phyloP scores from a whole-genome alignment of 2,329 filamentous ascomycete species.

The Incumbomyces lentus region DNA sequence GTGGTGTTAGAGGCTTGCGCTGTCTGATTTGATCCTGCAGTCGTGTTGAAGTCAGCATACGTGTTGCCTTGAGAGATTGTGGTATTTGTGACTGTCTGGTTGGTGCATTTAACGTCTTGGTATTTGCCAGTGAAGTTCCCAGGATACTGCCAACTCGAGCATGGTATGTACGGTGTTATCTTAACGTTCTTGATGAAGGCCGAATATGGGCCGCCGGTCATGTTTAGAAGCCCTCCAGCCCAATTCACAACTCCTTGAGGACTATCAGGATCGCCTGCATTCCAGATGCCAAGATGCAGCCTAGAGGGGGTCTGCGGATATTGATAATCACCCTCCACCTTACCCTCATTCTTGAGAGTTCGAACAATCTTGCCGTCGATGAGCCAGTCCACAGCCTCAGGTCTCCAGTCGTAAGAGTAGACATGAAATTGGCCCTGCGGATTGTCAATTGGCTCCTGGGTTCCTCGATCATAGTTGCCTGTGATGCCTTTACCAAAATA shows the following conservation, averaged over 20 bases:
- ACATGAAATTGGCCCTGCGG: slow-evolving; percentile 72
- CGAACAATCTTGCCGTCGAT: slow-evolving; percentile 72
- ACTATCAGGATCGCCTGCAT: slow-evolving; percentile 70
- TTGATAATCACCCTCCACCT: slow-evolving; percentile 49
- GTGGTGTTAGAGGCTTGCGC: background rate
- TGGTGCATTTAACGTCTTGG: slow-evolving; percentile 57
- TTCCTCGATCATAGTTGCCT: slow-evolving; percentile 66
- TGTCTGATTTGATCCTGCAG: background rate
- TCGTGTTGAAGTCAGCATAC: slow-evolving; percentile 3
- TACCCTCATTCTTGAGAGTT: slow-evolving; percentile 56
- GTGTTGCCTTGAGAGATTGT: slow-evolving; percentile 6
- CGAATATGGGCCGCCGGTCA: slow-evolving; percentile 53
- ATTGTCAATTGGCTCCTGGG: slow-evolving; percentile 60
- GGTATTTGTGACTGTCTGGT: slow-evolving; percentile 13
- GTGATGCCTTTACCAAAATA: slow-evolving; percentile 93
- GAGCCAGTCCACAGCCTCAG: slow-evolving; percentile 73
- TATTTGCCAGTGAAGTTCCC: slow-evolving; percentile 66
- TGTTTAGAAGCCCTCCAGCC: slow-evolving; percentile 64
- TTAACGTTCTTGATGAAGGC: slow-evolving; percentile 60
- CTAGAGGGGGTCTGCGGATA: slow-evolving; percentile 87
- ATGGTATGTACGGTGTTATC: slow-evolving; percentile 75
- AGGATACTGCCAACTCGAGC: slow-evolving; percentile 66
- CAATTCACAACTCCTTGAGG: slow-evolving; percentile 74
- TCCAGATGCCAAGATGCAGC: slow-evolving; percentile 92
- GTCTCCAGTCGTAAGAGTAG: slow-evolving; percentile 88